Evolutionary conservation across 768 basidiomycete species (phyloP).

Genomic region (Phlegmacium glaucopus): DNA sequence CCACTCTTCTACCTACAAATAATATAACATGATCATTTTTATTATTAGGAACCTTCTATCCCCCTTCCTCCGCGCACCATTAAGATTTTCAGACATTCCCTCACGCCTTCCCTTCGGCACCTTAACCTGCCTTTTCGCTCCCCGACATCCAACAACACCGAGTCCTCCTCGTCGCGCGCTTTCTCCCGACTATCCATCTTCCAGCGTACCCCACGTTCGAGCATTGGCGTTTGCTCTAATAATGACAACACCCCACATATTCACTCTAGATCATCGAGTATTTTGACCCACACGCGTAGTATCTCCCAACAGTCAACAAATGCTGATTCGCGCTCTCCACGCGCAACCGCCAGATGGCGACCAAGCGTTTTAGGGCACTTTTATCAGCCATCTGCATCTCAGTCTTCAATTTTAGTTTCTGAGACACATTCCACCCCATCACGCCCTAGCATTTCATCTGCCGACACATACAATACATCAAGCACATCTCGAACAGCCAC

Average conservation of each 20-base stretch:
- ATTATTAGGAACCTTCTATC: constrained; percentile 29
- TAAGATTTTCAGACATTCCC: constrained; percentile 33
- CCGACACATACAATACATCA: constrained; percentile 49
- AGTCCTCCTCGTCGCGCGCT: constrained; percentile 26
- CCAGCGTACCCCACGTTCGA: constrained; percentile 35
- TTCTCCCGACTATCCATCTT: constrained; percentile 45
- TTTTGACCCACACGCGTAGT: constrained; percentile 37
- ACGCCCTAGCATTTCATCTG: constrained; percentile 47
- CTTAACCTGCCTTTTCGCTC: constrained; percentile 45
- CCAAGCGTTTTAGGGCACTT: constrained; percentile 67
- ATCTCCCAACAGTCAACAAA: constrained; percentile 14
- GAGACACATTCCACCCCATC: constrained; percentile 27
- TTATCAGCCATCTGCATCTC: constrained; percentile 43
- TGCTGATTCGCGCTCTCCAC: constrained; percentile 11
- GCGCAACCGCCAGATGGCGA: constrained; percentile 47
- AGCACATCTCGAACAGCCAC: constrained; percentile 48
- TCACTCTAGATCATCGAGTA: constrained; percentile 49
- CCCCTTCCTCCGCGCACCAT: constrained; percentile 29
- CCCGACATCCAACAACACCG: constrained; percentile 32
- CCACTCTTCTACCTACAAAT: constrained; percentile 1
- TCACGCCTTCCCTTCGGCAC: constrained; percentile 37
- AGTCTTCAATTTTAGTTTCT: constrained; percentile 38
- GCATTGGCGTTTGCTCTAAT: constrained; percentile 19
- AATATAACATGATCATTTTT: constrained; percentile 7
- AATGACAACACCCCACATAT: constrained; percentile 23